Evolutionary conservation across 176 grass and related monocot species (phyloP), one percentile per base, ranked within the genome.

Genomic region (Phoenix dactylifera): DNA sequence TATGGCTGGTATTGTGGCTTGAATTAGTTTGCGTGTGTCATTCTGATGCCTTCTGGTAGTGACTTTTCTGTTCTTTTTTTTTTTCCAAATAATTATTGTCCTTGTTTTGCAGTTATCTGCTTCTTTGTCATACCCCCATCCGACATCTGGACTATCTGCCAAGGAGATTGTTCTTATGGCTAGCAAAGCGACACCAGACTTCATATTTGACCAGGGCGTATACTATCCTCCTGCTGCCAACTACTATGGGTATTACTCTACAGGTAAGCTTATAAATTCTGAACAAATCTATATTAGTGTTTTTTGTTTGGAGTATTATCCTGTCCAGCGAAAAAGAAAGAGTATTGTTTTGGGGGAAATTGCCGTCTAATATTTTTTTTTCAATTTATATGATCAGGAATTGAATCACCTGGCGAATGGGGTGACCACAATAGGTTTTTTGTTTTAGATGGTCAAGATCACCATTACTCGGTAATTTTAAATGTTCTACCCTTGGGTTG

Each of bases 371-470:
- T 50, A n/a, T n/a, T 4, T 26, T 22, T 3, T 49, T 29, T 16
- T 14, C 17, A 72, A 73, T 35, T 73, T 16, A 17, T 26, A 6
- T 76, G 25, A 12, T 54, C 56, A 90, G 87, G 89, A 72, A 76
- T 61, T 77, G 78, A 83, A 71, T 54, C 72, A 26, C 55, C 81
- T 49, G 66, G 76, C 73, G 79, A 85, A 63, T 97, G 92, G 92
- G 83, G 85, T 60, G 83, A 79, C 32, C 49, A 66, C 54, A 78
- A 72, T 4, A 90, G 20, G 25, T 73, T 86, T 57, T 55, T 77
- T 53, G 76, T 70, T 59, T 92, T 75, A 61, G 82, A 88, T 52
- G 73, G 76, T 58, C 93, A 85, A 81, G 88, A 92, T 71, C 14
- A 76, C 39, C 78, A 81, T 79, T 85, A 81, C 32, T 65, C 60